Evolutionary conservation across 2,329 filamentous ascomycete species (phyloP).

Genomic region (Cordyceps fumosorosea): DNA sequence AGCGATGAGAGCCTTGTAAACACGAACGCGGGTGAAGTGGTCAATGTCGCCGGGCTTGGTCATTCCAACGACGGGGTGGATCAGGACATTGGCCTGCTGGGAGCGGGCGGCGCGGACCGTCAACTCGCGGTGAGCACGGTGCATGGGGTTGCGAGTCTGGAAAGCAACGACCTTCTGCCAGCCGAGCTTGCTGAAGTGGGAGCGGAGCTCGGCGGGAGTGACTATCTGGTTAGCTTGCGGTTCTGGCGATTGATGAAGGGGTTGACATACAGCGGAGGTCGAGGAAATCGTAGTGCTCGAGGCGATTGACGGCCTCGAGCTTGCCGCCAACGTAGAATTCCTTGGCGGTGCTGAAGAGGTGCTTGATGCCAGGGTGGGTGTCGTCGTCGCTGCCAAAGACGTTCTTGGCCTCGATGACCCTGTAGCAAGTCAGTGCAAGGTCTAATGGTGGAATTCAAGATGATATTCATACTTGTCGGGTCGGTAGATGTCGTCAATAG

Average conservation of each 20-base stretch:
- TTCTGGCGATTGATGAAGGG: not conserved
- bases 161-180: slow-evolving; percentile 97
- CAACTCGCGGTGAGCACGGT: slow-evolving; percentile 94
- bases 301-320: slow-evolving; percentile 87
- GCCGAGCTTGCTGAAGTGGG: slow-evolving; percentile 98
- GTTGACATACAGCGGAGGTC: slow-evolving; percentile 73
- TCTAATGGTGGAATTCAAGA: not conserved
- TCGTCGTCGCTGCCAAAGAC: slow-evolving; percentile 90
- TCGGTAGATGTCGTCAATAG: slow-evolving; percentile 88
- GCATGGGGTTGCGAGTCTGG: slow-evolving; percentile 99
- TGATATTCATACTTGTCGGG: slow-evolving; percentile 73
- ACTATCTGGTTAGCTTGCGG: slow-evolving; percentile 39
- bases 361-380: slow-evolving; percentile 86
- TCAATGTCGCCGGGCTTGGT: slow-evolving; percentile 99
- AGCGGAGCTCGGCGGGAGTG: slow-evolving; percentile 87
- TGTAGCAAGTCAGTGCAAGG: slow-evolving; percentile 29
- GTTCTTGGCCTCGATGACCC: slow-evolving; percentile 80
- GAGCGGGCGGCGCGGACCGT: slow-evolving; percentile 94
- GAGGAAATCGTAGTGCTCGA: slow-evolving; percentile 99
- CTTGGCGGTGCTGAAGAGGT: slow-evolving; percentile 72
- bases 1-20: slow-evolving; percentile 94
- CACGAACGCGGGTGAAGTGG: slow-evolving; percentile 97
- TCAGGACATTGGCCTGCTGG: slow-evolving; percentile 96
- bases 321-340: slow-evolving; percentile 95
- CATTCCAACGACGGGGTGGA: slow-evolving; percentile 95